These are phyloP conservation scores for Pyrrhoderma lamaoense DNA, from an alignment of 1,284 basidiomycete genomes.

Conservation along the genomic window DNA sequence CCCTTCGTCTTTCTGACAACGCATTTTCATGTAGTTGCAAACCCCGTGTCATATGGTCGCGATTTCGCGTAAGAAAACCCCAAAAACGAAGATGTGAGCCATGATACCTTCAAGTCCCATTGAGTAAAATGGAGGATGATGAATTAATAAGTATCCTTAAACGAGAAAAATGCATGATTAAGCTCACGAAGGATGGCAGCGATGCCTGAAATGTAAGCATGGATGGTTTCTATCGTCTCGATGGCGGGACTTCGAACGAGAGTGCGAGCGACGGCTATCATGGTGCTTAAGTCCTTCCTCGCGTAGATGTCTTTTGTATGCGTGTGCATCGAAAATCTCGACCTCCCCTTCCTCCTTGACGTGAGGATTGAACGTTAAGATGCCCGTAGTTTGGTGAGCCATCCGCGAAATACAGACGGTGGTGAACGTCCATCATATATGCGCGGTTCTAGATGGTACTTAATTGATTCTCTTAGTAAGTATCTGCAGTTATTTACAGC, in stretches of 20 bases:
- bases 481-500: too few relatives aligned
- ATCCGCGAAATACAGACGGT: constrained; percentile 14
- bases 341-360: constrained; percentile 2
- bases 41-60: constrained; percentile 8
- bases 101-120: constrained; percentile 9
- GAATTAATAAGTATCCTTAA: not conserved
- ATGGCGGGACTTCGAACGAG: constrained; percentile 3
- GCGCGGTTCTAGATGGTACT: too few relatives aligned
- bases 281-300: not conserved
- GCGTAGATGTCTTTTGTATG: constrained; percentile 4
- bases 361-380: constrained; percentile 10
- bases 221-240: constrained; percentile 1
- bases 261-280: too few relatives aligned
- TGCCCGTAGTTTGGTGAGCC: constrained; percentile 15
- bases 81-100: constrained; percentile 14
- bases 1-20: constrained; percentile 7
- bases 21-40: constrained; percentile 12
- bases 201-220: constrained; percentile 14
- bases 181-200: constrained; percentile 14
- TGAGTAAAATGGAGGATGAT: not conserved
- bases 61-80: constrained; percentile 14
- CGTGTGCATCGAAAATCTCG: constrained; percentile 15
- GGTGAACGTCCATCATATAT: constrained; percentile 4
- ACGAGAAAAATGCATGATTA: not conserved
- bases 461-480: too few relatives aligned